Base-by-base conservation (phyloP, 1,284 basidiomycete species). In the Meira nashicola region DNA sequence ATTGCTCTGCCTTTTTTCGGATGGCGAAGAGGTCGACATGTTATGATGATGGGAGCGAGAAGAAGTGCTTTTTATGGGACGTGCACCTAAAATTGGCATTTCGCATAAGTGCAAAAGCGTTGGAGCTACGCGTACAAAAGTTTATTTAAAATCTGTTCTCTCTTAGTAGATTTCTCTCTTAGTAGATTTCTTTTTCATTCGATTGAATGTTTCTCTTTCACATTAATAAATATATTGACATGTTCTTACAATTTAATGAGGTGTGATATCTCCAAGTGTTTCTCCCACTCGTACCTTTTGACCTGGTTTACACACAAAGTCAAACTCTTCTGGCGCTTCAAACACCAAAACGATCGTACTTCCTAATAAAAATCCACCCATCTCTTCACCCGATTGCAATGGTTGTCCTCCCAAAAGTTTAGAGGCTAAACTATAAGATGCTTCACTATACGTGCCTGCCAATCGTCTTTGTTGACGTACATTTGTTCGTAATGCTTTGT, bases 341-440 rank as follows among this genome's bases (percentile, higher is more conserved):
- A 97, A 96, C 1, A 98, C 90, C 48, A 99, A 83, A 19, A 99
- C 94, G 71, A 99, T 89, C 2, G 94, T 98, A 77, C 89, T 91
- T 1, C 94, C 95, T 1, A 99, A 83, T 72, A 87, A 87, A 82
- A 99, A 99, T 0, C 92, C 93, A 51, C 94, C 94, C 89, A 97
- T 92, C 81, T 98, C 93, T 76, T 96, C 89, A 1, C 90, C 93
- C 2, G 87, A 83, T 0, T 82, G 82, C 46, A 97, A 82, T 2
- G 93, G 93, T 78, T 97, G 92, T 0, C 94, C 95, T 44, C 87
- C 84, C 39, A 98, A 83, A 33, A 97, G 54, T 48, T 67, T 66
- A 58, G 73, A 76, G 0, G 74, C 76, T 4, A 65, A 60, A 15
- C 62, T 57, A 59, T 78, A 78, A 6, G 66, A 87, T 0, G 93